Evolutionary conservation across 2,329 filamentous ascomycete genomes (phyloP).

Genomic region (Penicillium nordicum): DNA sequence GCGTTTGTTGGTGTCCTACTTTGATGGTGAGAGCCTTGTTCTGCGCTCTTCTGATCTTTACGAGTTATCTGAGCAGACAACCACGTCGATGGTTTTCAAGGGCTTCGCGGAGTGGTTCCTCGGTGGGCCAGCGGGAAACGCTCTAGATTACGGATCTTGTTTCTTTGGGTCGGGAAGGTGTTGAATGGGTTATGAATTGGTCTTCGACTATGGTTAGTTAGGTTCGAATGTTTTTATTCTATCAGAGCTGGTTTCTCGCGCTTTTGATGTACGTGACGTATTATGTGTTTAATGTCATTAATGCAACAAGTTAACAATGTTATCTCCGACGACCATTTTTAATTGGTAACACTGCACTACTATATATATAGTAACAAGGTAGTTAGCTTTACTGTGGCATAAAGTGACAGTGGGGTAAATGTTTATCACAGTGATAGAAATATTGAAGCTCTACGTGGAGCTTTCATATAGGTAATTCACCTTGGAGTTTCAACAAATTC

Average conservation of each 20-base stretch:
- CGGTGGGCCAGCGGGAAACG: background rate
- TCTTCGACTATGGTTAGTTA: background rate
- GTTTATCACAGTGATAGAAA: too few relatives aligned
- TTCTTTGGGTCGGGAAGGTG: background rate
- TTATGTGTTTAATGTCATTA: background rate
- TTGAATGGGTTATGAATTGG: background rate
- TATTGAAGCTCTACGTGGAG: too few relatives aligned
- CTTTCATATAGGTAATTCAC: too few relatives aligned
- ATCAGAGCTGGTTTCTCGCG: background rate
- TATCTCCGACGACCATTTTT: too few relatives aligned
- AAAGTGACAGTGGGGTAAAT: too few relatives aligned
- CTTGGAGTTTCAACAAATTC: too few relatives aligned
- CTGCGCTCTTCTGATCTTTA: background rate
- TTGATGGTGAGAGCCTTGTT: background rate
- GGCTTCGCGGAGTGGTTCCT: background rate
- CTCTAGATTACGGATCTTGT: background rate
- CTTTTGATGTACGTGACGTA: background rate
- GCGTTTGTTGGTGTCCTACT: background rate
- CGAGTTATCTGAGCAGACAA: background rate
- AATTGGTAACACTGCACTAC: too few relatives aligned
- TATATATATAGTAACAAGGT: too few relatives aligned
- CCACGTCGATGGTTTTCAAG: background rate
- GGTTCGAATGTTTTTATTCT: background rate
- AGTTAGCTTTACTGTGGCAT: too few relatives aligned
- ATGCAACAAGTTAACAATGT: background rate